Evolutionary conservation across 805 yeast genomes (phyloP), one percentile per base, ranked within the genome.

Genomic region (Saturnispora halmiae): DNA sequence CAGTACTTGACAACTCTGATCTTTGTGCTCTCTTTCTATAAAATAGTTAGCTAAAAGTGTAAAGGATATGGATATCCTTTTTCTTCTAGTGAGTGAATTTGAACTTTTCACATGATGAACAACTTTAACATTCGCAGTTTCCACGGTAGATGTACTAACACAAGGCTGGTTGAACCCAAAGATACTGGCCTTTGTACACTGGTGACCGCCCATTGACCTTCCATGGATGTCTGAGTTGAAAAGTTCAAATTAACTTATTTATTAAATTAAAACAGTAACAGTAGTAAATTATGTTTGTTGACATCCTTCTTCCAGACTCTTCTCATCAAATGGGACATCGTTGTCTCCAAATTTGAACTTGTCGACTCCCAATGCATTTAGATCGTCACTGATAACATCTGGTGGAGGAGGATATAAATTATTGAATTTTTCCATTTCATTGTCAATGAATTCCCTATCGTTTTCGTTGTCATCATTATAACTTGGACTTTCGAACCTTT

Each of bases 91-190:
- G n/a, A n/a, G n/a, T n/a, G n/a, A n/a, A 4, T n/a, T 31, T 28
- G 10, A 9, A 22, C 16, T 30, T 55, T 55, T 54, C 42, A 76
- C 56, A 68, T 81, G 92, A 82, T 81, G 88, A 81, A 76, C 64
- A 68, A 64, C 78, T 79, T 69, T 69, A 65, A 79, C 92, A 81
- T 81, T 82, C 92, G 90, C 92, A 82, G 92, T 82, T 81, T 82
- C 88, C 90, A 75, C 92, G 92, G 88, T 80, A 82, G 83, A 64
- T 76, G 70, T 76, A 78, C 87, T 72, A 65, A 66, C 18, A 66
- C 64, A 55, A 55, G 56, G 53, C 42, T 25, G 44, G 52, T 54
- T 58, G 86, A 81, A 79, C 88, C 88, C 82, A 81, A 52, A 47
- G 47, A 40, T 53, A 52, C 47, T 35, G 43, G 30, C 70, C 79